Evolutionary conservation across 345 rosid species (phyloP), one percentile per base, ranked within the genome.

Genomic region (Noccaea bulbosa): DNA sequence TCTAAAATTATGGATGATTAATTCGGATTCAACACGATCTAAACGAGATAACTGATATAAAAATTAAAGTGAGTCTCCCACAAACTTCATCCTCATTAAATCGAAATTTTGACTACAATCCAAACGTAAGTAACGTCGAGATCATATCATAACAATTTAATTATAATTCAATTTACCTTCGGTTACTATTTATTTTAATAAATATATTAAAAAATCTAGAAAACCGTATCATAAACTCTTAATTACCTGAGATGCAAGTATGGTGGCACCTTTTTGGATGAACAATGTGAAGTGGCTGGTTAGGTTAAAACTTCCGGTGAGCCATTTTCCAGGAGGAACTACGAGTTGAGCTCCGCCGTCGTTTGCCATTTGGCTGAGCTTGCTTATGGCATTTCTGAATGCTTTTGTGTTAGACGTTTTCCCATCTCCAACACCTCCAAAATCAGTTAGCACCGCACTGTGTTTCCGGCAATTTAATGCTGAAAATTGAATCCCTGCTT

Each of bases 271-370:
- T 52, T 83, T 76, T 15, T 82, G 84, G 12, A 93, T 82, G 55
- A 81, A 93, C 69, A 90, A 89, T 57, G 98, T 90, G 79, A 92
- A 90, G 69, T 92, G 83, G 56, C 88, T 88, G 6, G 94, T 92
- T 56, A 92, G 84, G 73, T 88, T 88, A 48, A 92, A 88, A 72
- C 93, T 87, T 17, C 98, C 97, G 8, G 97, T 90, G 20, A 93
- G 74, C 91, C 93, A 90, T 77, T 85, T 90, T 50, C 98, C 98
- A 0, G 87, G 80, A 0, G 98, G 97, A 3, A 93, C 83, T 4
- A 90, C 58, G 10, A 93, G 98, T 50, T 82, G 86, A 7, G 85
- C 91, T 12, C 97, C 98, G 0, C 98, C 93, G 1, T 87, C 85
- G 4, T 51, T 4, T 0, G 87, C 86, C 10, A 67, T 46, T 33